phyloP scores from a whole-genome alignment of 2,329 filamentous ascomycete species.

The Hypomyces perniciosus region DNA sequence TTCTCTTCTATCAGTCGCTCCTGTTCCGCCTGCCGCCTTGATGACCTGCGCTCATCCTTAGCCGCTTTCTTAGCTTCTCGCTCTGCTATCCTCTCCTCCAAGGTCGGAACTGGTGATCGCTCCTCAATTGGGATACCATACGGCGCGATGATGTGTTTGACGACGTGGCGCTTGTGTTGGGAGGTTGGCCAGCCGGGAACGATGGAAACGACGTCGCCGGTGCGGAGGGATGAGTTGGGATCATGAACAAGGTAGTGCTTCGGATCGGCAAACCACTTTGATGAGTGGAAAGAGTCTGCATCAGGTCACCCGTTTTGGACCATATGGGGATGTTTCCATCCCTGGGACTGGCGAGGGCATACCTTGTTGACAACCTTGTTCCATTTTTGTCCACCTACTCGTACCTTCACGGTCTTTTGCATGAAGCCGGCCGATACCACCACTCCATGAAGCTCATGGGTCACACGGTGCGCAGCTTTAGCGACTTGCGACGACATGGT shows the following conservation, averaged over 20 bases:
- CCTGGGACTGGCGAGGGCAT: constrained; percentile 10
- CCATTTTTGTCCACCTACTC: constrained; percentile 65
- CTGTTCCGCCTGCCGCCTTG: constrained; percentile 18
- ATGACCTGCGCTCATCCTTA: constrained; percentile 51
- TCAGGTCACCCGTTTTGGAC: not conserved
- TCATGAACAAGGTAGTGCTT: constrained; percentile 70
- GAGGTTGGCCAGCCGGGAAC: constrained; percentile 59
- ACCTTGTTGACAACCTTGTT: constrained; percentile 70
- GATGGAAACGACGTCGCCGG: constrained; percentile 71
- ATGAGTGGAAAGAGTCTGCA: not conserved
- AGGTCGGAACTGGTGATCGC: constrained; percentile 58
- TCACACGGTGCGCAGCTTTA: constrained; percentile 38
- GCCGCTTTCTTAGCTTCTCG: constrained; percentile 48
- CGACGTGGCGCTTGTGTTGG: constrained; percentile 65
- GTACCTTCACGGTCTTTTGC: constrained; percentile 73
- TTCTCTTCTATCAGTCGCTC: not conserved
- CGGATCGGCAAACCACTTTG: constrained; percentile 54
- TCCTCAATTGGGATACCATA: constrained; percentile 55
- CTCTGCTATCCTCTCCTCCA: constrained; percentile 53
- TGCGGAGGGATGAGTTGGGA: constrained; percentile 64
- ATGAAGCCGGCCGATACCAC: constrained; percentile 74
- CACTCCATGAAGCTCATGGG: constrained; percentile 56
- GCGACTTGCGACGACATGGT: constrained; percentile 37
- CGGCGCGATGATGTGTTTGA: constrained; percentile 69
- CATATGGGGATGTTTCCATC: not conserved